Evolutionary conservation across 768 basidiomycete genomes (phyloP).

Genomic region (Trametopsis cervina): DNA sequence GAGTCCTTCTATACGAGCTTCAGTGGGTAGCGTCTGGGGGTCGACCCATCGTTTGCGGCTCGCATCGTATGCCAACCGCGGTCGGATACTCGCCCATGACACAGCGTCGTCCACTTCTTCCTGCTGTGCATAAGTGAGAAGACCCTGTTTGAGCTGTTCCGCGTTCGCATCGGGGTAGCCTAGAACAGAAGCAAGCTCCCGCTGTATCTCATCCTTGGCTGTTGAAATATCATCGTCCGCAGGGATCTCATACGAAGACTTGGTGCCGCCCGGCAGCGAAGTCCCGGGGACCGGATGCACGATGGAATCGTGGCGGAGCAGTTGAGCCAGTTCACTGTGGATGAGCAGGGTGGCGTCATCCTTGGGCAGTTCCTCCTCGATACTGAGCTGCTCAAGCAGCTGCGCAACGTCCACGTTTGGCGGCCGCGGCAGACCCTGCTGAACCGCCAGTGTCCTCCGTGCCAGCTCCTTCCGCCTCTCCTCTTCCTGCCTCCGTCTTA

Average conservation of each 20-base stretch:
- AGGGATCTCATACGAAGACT: slow-evolving; percentile 68
- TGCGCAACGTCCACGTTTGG: slow-evolving; percentile 67
- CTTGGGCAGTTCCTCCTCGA: slow-evolving; percentile 39
- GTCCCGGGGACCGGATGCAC: slow-evolving; percentile 87
- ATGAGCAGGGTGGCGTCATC: slow-evolving; percentile 56
- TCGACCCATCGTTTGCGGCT: slow-evolving; percentile 60
- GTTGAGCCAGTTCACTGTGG: slow-evolving; percentile 66
- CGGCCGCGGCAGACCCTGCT: slow-evolving; percentile 79
- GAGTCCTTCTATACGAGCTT: slow-evolving; percentile 61
- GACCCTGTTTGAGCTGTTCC: slow-evolving; percentile 70
- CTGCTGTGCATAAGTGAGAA: slow-evolving; percentile 54
- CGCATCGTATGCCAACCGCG: slow-evolving; percentile 57
- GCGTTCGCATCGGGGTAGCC: slow-evolving; percentile 83
- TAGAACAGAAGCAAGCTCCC: slow-evolving; percentile 71
- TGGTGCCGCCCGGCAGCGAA: slow-evolving; percentile 60
- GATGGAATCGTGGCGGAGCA: slow-evolving; percentile 86
- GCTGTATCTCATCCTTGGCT: slow-evolving; percentile 68
- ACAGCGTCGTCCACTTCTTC: slow-evolving; percentile 52
- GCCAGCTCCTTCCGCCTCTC: slow-evolving; percentile 79
- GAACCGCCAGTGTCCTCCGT: slow-evolving; percentile 74
- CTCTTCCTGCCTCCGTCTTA: slow-evolving; percentile 60
- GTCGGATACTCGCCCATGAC: slow-evolving; percentile 70
- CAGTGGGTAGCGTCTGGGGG: slow-evolving; percentile 44
- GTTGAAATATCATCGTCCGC: slow-evolving; percentile 63
- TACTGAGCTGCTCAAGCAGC: slow-evolving; percentile 53